A percentile compares a stretch with the other conserved stretches of the same genome.
phyloP scores from a whole-genome alignment of 2,329 filamentous ascomycete species.

The Sphaerulina populicola region DNA sequence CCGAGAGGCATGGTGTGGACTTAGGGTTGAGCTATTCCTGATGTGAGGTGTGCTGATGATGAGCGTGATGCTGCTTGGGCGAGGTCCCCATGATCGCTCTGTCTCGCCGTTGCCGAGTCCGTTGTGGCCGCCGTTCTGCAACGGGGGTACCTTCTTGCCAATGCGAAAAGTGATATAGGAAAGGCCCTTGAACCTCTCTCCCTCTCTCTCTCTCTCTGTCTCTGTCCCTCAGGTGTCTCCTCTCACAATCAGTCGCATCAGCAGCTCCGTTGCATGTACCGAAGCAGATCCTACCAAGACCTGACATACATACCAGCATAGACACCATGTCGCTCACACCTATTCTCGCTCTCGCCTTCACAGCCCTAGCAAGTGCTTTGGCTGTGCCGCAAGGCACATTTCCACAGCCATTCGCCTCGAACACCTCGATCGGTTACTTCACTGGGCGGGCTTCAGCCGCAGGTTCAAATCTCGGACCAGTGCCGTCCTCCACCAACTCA shows the following conservation, averaged over 20 bases:
- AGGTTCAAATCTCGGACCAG: conserved; percentile 3
- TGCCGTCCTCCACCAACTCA: not conserved
- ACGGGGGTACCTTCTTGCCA: not conserved
- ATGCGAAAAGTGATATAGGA: not conserved
- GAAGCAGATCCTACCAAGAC: not conserved
- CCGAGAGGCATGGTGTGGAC: not conserved
- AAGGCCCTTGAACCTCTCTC: not conserved
- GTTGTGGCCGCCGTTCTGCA: not conserved
- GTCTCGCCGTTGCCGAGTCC: not conserved
- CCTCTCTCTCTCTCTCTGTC: not conserved
- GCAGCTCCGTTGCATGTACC: not conserved
- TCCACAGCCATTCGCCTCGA: conserved; percentile 5
- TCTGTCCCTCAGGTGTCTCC: no score
- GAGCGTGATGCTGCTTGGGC: not conserved
- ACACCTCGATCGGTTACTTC: conserved; percentile 13
- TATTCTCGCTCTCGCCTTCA: not conserved
- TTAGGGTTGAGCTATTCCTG: not conserved
- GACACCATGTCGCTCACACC: not conserved
- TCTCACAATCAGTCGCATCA: not conserved
- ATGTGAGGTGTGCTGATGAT: not conserved
- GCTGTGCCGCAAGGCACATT: conserved; percentile 11
- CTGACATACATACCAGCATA: not conserved
- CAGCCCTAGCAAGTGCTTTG: not conserved
- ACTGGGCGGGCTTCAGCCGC: conserved; percentile 4
- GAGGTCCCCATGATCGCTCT: not conserved